Evolutionary conservation across 148 eudicot genomes (phyloP).

Genomic region (Rhododendron henanense): DNA sequence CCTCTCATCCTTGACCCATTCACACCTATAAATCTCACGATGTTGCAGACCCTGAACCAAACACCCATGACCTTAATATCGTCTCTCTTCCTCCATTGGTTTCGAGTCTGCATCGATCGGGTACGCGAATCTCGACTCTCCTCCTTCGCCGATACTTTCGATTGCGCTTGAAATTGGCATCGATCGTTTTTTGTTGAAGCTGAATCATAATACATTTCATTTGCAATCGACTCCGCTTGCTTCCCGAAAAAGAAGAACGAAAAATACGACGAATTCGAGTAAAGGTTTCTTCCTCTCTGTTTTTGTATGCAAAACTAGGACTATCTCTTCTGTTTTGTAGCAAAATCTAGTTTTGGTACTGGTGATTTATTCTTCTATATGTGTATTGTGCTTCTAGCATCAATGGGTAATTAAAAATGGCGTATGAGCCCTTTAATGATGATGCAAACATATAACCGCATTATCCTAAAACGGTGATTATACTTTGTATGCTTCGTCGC

Average conservation of each 20-base stretch:
- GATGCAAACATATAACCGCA: too few species aligned
- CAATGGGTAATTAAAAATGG: not conserved
- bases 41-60: not conserved
- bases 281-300: not conserved
- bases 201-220: not conserved
- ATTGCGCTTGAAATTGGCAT: not conserved
- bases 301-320: not conserved
- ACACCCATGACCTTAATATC: not conserved
- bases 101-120: too few species aligned
- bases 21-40: not conserved
- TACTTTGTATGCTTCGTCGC: too few species aligned
- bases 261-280: not conserved
- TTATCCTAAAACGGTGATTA: too few species aligned
- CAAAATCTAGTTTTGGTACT: too few species aligned
- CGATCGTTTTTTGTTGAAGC: not conserved
- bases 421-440: too few species aligned
- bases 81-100: too few species aligned
- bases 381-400: too few species aligned
- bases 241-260: not conserved
- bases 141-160: too few species aligned
- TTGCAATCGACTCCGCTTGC: not conserved
- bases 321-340: not conserved
- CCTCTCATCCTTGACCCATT: not conserved
- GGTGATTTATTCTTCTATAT: too few species aligned
- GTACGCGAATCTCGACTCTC: too few species aligned